A percentile compares a stretch with the other conserved stretches of the same genome.
Conservation (phyloP, 176 grass and related monocot genomes). For the Aechmea fasciata region DNA sequence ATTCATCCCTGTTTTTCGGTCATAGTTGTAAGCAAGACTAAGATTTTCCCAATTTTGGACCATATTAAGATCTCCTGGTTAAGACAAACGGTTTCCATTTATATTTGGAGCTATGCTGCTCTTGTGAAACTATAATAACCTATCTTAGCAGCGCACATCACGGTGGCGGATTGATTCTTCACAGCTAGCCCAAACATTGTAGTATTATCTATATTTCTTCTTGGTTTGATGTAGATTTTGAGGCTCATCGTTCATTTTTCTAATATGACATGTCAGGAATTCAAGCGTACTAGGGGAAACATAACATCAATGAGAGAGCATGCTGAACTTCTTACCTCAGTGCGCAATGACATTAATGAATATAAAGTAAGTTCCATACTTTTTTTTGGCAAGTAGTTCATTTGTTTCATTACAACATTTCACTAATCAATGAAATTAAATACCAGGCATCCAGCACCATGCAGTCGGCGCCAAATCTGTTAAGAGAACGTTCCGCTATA, state of each 20-base stretch:
- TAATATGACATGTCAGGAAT: conserved; percentile 20
- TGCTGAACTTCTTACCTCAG: conserved; percentile 40
- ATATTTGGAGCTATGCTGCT: too few species aligned
- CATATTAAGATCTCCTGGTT: too few species aligned
- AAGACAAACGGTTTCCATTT: too few species aligned
- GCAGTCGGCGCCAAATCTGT: conserved; percentile 27
- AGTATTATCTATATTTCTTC: neutral
- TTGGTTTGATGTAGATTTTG: neutral
- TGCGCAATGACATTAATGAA: conserved; percentile 46
- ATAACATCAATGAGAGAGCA: conserved; percentile 31
- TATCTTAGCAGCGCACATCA: too few species aligned
- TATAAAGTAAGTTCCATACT: conserved; percentile 27
- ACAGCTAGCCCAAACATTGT: too few species aligned
- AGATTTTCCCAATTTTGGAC: too few species aligned
- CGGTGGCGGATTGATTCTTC: too few species aligned
- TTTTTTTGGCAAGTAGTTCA: neutral
- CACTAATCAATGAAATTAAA: neutral
- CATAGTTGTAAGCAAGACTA: too few species aligned
- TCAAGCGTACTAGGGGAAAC: conserved; percentile 35
- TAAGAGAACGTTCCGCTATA: conserved; percentile 37
- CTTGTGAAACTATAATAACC: too few species aligned
- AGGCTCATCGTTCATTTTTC: neutral
- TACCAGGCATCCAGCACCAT: conserved; percentile 14
- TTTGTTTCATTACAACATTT: neutral
- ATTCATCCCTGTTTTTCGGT: too few species aligned